Base-by-base conservation (phyloP, 345 rosid species). In the Hirschfeldia incana region DNA sequence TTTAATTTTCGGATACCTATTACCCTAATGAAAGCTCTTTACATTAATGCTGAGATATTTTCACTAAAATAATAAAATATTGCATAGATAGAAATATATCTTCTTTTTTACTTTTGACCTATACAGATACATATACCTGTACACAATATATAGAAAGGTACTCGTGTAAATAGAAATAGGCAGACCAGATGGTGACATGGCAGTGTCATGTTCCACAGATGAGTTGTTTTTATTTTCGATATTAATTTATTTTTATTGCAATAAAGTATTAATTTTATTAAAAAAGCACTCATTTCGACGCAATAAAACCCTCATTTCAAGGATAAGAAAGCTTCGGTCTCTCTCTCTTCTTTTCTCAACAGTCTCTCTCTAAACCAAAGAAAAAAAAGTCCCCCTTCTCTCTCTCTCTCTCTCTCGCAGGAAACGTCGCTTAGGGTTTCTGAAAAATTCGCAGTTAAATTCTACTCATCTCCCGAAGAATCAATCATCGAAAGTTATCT, bases 401-500 rank as follows among this genome's bases (percentile, higher is more conserved):
- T 57, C 62, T 58, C 60, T 58, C 77, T 57, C 62, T 58, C 62
- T 55, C 62, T 72, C 80, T 72, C 79, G 39, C 12, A 58, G 63
- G 30, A 58, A 78, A 44, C n/a, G 32, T 51, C 65, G 32, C 69
- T 80, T 87, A 91, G 93, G 96, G 94, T 83, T 88, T 87, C 51
- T 49, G 29, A 8, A 77, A 83, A 77, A 65, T 76, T 85, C 97
- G 86, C 90, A 82, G 85, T 87, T 87, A 70, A 85, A 86, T 87
- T 86, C 61, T 83, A 53, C 84, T 32, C 85, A 4, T 39, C 65
- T 13, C 63, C 29, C 39, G 32, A 28, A 73, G 82, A 87, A 88
- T 91, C 92, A 62, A 37, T 4, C 60, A 12, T 58, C 10, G 4
- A 9, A 3, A 36, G 49, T 65, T 4, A 3, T 28, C 10, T 57